Evolutionary conservation across 192 early-diverging fungal genomes (phyloP), one percentile per base, ranked within the genome.

Genomic region (Phlyctochytrium arcticum): DNA sequence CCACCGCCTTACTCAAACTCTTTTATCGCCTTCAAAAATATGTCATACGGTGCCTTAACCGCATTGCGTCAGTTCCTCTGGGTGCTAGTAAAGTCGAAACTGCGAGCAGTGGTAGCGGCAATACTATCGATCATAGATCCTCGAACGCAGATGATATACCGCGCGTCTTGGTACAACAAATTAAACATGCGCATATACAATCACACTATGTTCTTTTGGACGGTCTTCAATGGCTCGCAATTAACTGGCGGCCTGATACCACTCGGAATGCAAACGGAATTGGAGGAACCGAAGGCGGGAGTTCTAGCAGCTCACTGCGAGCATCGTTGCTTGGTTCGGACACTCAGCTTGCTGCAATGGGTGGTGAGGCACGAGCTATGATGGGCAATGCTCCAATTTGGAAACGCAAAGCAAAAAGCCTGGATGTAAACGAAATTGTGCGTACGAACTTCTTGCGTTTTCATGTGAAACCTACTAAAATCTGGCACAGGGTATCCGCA

Each of bases 141-240:
- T 19, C 12, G 21, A 44, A 0, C 21, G 15, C 21, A n/a, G 39
- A 44, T 12, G 39, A 44, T n/a, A 19, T 44, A 2, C 21, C 39
- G 21, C 21, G 15, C 1, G 21, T 19, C 21, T 19, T 44, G 1
- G 39, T 44, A n/a, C 12, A 44, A 2, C 39, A 44, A 19, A 44
- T 44, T 0, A 12, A 19, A 2, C 39, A n/a, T n/a, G 39, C 39
- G 12, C 90, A 94, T 67, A 75, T 89, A 69, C 87, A 87, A 21
- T 83, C 87, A 3, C 54, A 90, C 44, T 90, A 85, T 54, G 79
- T 84, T 12, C 86, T 93, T 65, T 70, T 94, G 42, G 94, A 96
- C 64, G 87, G 90, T 21, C 79, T 94, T n/a, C 84, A 71, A 32
- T 78, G 72, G 69, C 62, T 71, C 5, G 75, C 70, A 15, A 68